A percentile compares a stretch with the other conserved stretches of the same genome.
These are phyloP conservation scores for Leccinum uliginosum DNA, from an alignment of 768 basidiomycete species.

Conservation along the genomic window DNA sequence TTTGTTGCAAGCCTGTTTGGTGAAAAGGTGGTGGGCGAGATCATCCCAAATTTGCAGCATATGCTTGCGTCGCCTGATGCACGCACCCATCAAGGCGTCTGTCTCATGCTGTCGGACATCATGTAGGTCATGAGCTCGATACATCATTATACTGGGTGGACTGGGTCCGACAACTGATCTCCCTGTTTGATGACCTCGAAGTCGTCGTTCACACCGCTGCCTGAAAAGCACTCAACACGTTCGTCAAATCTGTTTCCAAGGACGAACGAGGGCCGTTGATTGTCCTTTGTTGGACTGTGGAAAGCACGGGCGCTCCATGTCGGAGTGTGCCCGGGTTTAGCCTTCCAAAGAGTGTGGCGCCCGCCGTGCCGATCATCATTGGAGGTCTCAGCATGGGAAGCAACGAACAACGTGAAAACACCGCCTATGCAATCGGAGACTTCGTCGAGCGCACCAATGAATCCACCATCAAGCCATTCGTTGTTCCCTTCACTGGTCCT, in stretches of 20 bases:
- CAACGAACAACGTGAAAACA: slow-evolving; percentile 92
- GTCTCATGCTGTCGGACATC: slow-evolving; percentile 80
- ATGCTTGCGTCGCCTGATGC: slow-evolving; percentile 60
- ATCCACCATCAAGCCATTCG: slow-evolving; percentile 86
- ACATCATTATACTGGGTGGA: slow-evolving; percentile 83
- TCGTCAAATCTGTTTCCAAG: slow-evolving; percentile 88
- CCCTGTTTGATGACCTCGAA: slow-evolving; percentile 74
- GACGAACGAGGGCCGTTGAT: slow-evolving; percentile 91
- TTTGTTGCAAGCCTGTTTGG: slow-evolving; percentile 97
- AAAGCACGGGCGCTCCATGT: slow-evolving; percentile 75
- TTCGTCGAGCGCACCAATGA: slow-evolving; percentile 84
- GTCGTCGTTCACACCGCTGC: slow-evolving; percentile 78
- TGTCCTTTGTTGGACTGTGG: no score
- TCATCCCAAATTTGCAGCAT: slow-evolving; percentile 72
- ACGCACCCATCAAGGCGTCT: slow-evolving; percentile 77
- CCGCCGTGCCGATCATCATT: slow-evolving; percentile 82
- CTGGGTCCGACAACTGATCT: slow-evolving; percentile 88
- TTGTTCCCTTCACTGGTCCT: slow-evolving; percentile 92
- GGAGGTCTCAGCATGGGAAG: slow-evolving; percentile 91
- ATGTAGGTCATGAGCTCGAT: slow-evolving; percentile 76
- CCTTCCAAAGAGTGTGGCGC: slow-evolving; percentile 75
- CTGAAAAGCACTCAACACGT: slow-evolving; percentile 76
- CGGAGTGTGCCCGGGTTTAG: slow-evolving; percentile 85
- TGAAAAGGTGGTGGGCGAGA: slow-evolving; percentile 81
- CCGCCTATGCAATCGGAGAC: slow-evolving; percentile 94